Percentiles rank a stretch among this genome's conserved stretches.
Evolutionary conservation across 441 rosid species (phyloP).

Genomic region (Erodium trifolium): DNA sequence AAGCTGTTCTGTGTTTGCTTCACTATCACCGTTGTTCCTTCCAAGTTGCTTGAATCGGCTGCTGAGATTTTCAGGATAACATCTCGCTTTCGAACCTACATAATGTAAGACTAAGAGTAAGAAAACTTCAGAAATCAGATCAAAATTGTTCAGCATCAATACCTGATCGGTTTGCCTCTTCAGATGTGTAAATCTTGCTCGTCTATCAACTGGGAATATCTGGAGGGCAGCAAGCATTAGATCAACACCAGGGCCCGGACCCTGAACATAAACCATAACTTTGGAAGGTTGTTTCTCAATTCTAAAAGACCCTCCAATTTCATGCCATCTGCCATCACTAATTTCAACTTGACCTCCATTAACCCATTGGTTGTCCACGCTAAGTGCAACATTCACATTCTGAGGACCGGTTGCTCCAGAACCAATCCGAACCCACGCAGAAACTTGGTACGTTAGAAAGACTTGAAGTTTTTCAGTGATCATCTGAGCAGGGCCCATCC

Average conservation of each 20-base stretch:
- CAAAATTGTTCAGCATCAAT: neutral
- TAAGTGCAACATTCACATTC: constrained; percentile 71
- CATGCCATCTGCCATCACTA: constrained; percentile 67
- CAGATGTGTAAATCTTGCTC: constrained; percentile 51
- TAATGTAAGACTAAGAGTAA: neutral
- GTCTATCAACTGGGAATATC: constrained; percentile 67
- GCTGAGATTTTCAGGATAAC: constrained; percentile 54
- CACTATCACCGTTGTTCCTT: constrained; percentile 44
- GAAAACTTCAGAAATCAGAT: neutral
- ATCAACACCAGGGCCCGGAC: constrained; percentile 68
- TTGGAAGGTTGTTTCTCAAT: constrained; percentile 75
- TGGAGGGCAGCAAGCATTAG: constrained; percentile 74
- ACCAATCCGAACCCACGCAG: constrained; percentile 86
- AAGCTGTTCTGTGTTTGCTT: constrained; percentile 65
- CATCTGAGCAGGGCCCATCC: constrained; percentile 97
- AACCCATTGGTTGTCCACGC: constrained; percentile 78
- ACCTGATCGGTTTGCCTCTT: constrained; percentile 62
- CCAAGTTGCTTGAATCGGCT: constrained; percentile 27
- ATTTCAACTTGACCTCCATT: constrained; percentile 82
- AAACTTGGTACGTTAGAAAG: constrained; percentile 76
- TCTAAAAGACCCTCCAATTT: constrained; percentile 72
- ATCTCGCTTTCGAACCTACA: constrained; percentile 75
- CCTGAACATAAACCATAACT: constrained; percentile 76
- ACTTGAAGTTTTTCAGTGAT: constrained; percentile 68
- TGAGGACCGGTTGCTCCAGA: constrained; percentile 54